phyloP scores from a whole-genome alignment of 2,329 filamentous ascomycete species.

The Pseudocercospora macadamiae region DNA sequence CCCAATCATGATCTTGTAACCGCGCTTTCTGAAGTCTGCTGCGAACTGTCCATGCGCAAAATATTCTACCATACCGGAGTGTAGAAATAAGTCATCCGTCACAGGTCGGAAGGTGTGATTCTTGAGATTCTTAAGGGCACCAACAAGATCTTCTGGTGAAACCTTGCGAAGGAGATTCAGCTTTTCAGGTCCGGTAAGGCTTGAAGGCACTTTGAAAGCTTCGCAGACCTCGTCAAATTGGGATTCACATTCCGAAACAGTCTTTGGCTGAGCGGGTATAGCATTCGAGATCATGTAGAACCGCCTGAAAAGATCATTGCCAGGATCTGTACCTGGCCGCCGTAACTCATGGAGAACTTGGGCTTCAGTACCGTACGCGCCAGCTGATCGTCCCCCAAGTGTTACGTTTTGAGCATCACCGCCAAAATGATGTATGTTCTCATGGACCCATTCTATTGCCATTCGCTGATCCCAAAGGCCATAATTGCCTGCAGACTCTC shows the following conservation, averaged over 20 bases:
- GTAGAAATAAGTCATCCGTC: slow-evolving; percentile 11
- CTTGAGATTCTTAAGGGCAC: slow-evolving; percentile 1
- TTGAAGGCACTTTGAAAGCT: background rate
- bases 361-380: slow-evolving; percentile 34
- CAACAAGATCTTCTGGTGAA: slow-evolving; percentile 3
- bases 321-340: background rate
- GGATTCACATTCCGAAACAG: background rate
- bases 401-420: slow-evolving; percentile 31
- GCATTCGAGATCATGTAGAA: slow-evolving; percentile 17
- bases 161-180: background rate
- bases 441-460: slow-evolving; percentile 59
- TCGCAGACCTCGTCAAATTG: slow-evolving; percentile 14
- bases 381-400: slow-evolving; percentile 51
- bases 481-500: slow-evolving; percentile 45
- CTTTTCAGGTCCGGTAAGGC: slow-evolving; percentile 1
- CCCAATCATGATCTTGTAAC: slow-evolving; percentile 8
- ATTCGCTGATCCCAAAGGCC: slow-evolving; percentile 59
- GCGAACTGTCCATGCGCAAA: slow-evolving; percentile 5
- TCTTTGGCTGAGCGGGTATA: slow-evolving; percentile 10
- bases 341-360: slow-evolving; percentile 12
- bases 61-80: slow-evolving; percentile 11
- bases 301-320: background rate
- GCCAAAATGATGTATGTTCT: slow-evolving; percentile 39
- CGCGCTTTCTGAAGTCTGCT: background rate
- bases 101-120: slow-evolving; percentile 13